Conservation (phyloP, 2,329 filamentous ascomycete species). For the Blumeria hordei region DNA sequence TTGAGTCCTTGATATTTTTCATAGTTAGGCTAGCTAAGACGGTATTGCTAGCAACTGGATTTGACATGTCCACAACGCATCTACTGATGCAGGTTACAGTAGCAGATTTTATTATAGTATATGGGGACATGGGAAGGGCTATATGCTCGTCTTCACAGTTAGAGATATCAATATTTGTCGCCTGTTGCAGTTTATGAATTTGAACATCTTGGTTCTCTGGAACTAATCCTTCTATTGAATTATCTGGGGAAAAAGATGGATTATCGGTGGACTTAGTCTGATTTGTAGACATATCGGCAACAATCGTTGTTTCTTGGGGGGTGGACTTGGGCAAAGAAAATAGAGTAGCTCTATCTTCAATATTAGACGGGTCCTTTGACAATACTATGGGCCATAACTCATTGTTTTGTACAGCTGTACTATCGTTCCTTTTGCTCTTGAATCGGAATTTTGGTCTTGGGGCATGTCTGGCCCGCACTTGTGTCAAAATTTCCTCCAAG, state of each 20-base stretch:
- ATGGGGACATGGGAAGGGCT: constrained; percentile 46
- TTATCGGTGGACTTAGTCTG: constrained; percentile 14
- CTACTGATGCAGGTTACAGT: constrained; percentile 42
- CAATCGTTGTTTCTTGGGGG: too few species aligned
- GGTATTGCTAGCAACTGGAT: constrained; percentile 31
- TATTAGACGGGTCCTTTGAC: constrained; percentile 13
- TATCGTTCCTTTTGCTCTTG: constrained; percentile 22
- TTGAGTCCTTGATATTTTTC: constrained; percentile 41
- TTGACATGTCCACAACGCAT: constrained; percentile 63
- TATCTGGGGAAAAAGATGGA: constrained; percentile 19
- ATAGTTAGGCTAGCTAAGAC: constrained; percentile 50
- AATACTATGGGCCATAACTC: background rate
- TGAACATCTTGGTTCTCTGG: constrained; percentile 19
- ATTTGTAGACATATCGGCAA: constrained; percentile 8
- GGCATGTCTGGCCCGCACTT: constrained; percentile 38
- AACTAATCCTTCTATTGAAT: constrained; percentile 34
- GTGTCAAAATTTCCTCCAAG: constrained; percentile 54
- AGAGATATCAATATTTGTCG: constrained; percentile 37
- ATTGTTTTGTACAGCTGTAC: background rate
- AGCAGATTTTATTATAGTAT: constrained; percentile 47
- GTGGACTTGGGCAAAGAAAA: constrained; percentile 1
- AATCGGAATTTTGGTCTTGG: constrained; percentile 71
- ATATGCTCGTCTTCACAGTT: constrained; percentile 48
- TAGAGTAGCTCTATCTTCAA: constrained; percentile 14
- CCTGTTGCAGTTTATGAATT: constrained; percentile 38